These are phyloP conservation scores for Hanseniaspora gamundiae DNA, from an alignment of 1,139 yeast genomes.

Conservation along the genomic window DNA sequence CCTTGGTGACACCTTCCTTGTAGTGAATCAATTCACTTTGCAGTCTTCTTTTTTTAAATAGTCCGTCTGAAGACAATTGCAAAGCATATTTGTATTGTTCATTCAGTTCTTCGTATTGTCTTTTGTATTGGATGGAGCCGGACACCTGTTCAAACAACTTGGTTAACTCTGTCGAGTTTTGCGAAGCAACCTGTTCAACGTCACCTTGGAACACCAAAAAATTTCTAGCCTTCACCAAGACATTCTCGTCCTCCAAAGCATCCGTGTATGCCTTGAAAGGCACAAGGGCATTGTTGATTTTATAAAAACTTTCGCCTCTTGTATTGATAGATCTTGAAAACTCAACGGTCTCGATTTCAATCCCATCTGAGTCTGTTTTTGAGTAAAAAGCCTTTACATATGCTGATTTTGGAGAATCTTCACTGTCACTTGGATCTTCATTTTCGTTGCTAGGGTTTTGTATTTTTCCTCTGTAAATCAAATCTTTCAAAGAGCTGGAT, in stretches of 20 bases:
- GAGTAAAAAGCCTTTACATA: conserved; percentile 75
- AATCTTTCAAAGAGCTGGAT: conserved; percentile 59
- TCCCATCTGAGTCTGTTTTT: conserved; percentile 41
- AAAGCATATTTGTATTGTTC: conserved; percentile 59
- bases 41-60: conserved; percentile 60
- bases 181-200: conserved; percentile 87
- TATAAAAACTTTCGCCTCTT: conserved; percentile 57
- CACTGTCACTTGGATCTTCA: conserved; percentile 12
- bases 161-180: conserved; percentile 67
- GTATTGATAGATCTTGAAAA: conserved; percentile 36
- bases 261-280: conserved; percentile 54
- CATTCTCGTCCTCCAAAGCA: conserved; percentile 66
- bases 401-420: conserved; percentile 40
- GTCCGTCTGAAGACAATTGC: conserved; percentile 50
- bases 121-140: conserved; percentile 59
- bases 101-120: conserved; percentile 56
- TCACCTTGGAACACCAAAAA: conserved; percentile 95
- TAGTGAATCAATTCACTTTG: conserved; percentile 72
- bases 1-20: conserved; percentile 64
- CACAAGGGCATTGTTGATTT: conserved; percentile 50
- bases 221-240: conserved; percentile 79
- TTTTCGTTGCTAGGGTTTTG: conserved; percentile 15
- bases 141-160: conserved; percentile 69
- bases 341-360: conserved; percentile 32
- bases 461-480: conserved; percentile 65